Base-by-base conservation (phyloP, 2,329 filamentous ascomycete genomes). In the Fusarium tjaetaba region DNA sequence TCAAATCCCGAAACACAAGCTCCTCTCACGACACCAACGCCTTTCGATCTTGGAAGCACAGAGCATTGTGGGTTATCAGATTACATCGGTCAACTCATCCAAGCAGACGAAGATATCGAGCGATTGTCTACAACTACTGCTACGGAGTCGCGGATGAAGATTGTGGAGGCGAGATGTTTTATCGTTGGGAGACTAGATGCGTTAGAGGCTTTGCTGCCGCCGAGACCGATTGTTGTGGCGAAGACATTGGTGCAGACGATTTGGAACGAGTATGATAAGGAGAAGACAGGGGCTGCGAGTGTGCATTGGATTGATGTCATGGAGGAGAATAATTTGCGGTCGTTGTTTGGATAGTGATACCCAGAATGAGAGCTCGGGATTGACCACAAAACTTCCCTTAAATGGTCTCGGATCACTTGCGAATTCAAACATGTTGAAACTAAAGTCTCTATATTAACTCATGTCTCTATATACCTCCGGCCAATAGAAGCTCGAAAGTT, bases 281-380 rank as follows among this genome's bases (percentile, higher is more conserved):
- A 74, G 24, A 48, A 49, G 5, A 11, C 49, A 3, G 57, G 61
- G 2, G 22, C n/a, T 15, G n/a, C 48, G 2, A 39, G 63, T 30
- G 55, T 65, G 10, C 75, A 76, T 41, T 76, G 75, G 75, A 74
- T 77, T 32, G 72, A 76, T 43, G 59, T 77, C 9, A 76, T 76
- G 75, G 70, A 77, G 20, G 65, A 65, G 20, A 69, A 73, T 5
- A 77, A 72, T 10, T 30, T 77, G n/a, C 60, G 75, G 36, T 77
- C 75, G 0, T 30, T 76, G 9, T 76, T 76, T 49, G 75, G 75
- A 22, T 77, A 73, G 28, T 11, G 11, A 65, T 48, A 41, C 28
- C 34, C 16, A 32, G 20, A 42, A 16, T 11, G 20, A 26, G 14
- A 53, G 34, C 20, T 34, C 14, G 32, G 7, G 2, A 34, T 34